phyloP scores from a whole-genome alignment of 1,284 basidiomycete genomes.

The Prillingera fragicola region DNA sequence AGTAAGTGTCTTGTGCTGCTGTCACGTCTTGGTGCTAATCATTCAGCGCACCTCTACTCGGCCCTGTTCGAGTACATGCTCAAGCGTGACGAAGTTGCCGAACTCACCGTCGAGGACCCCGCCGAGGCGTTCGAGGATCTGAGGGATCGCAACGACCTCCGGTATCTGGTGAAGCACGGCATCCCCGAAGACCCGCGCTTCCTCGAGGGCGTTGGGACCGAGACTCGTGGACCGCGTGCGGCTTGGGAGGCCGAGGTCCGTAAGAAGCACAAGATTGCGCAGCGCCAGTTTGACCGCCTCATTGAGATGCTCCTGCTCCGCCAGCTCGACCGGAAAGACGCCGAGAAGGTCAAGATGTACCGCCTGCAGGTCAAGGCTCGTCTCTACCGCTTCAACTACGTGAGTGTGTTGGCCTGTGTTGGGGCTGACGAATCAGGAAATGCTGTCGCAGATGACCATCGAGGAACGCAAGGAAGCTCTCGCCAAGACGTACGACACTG shows the following conservation, averaged over 20 bases:
- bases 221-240: slow-evolving; percentile 23
- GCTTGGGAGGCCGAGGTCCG: slow-evolving; percentile 76
- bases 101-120: slow-evolving; percentile 94
- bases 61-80: slow-evolving; percentile 77
- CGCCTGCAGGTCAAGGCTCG: slow-evolving; percentile 84
- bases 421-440: slow-evolving; percentile 57
- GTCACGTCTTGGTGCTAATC: not conserved
- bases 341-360: slow-evolving; percentile 58
- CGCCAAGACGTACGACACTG: slow-evolving; percentile 86
- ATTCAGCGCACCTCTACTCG: slow-evolving; percentile 74
- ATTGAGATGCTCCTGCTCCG: slow-evolving; percentile 84
- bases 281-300: slow-evolving; percentile 89
- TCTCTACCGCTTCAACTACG: slow-evolving; percentile 89
- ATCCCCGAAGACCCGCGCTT: slow-evolving; percentile 34
- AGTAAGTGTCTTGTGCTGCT: slow-evolving; percentile 54
- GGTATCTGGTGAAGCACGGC: slow-evolving; percentile 55
- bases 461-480: slow-evolving; percentile 80
- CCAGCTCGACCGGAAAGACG: slow-evolving; percentile 62
- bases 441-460: slow-evolving; percentile 75
- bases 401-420: slow-evolving; percentile 46
- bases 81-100: slow-evolving; percentile 63
- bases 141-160: slow-evolving; percentile 84
- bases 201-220: slow-evolving; percentile 29
- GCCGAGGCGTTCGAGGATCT: slow-evolving; percentile 71
- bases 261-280: slow-evolving; percentile 77